Evolutionary conservation across 257 asterid genomes (phyloP), one percentile per base, ranked within the genome.

Genomic region (Fraxinus pennsylvanica): DNA sequence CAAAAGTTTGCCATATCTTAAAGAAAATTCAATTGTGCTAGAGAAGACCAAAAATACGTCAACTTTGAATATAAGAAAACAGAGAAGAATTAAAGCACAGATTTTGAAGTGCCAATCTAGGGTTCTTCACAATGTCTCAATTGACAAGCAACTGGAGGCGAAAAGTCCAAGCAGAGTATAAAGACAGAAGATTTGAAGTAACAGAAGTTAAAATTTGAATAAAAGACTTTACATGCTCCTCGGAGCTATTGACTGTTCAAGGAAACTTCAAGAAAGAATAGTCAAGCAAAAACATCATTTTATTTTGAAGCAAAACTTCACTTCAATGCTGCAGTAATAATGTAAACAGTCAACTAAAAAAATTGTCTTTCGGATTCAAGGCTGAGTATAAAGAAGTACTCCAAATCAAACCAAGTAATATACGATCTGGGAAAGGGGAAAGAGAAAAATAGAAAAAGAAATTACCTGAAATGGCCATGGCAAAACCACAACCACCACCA

Each of bases 401-500:
- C 67, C 67, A 59, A 21, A 59, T 21, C 32, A 59, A 21, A 21
- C 67, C 27, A 80, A 81, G 66, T 45, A 65, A 29, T 71, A 33
- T 50, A 19, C 1, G 50, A 68, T 41, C 41, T 1, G 57, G 72
- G 1, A 15, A 74, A 72, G 9, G 15, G 21, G 33, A 59, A 75
- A 50, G 4, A 21, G 45, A 66, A 0, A 41, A 39, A n/a, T 68
- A 5, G 22, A 61, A 57, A 76, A 30, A 33, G 15, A 65, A 17
- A 50, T 47, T 50, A 96, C 99, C 99, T 29, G 98, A 90, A 85
- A 92, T 86, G 75, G 97, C 97, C 94, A 92, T 79, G 76, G 99
- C 98, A 79, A 96, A 96, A 68, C 99, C 99, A 71, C 99, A 96
- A 15, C 99, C 99, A 5, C 99, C 99, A 29, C 97, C 97, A 74